Conservation (phyloP, 139 green algal species). For the Trebouxia sp. region DNA sequence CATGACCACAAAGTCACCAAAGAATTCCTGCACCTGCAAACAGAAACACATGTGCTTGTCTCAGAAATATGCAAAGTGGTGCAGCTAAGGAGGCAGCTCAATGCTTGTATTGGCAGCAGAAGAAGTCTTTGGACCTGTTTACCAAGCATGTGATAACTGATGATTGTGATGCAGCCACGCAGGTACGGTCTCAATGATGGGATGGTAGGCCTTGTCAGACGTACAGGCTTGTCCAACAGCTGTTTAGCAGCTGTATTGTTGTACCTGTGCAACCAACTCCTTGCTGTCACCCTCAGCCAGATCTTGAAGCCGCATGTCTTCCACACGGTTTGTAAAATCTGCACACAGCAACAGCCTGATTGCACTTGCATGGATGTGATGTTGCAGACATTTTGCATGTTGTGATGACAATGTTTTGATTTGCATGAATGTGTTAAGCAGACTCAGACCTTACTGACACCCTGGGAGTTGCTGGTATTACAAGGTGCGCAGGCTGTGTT, state of each 20-base stretch:
- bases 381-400: no score
- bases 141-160: no score
- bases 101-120: no score
- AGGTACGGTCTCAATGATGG: background rate
- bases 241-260: no score
- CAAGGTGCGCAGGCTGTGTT: no score
- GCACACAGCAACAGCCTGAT: background rate
- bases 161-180: background rate
- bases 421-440: no score
- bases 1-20: conserved; percentile 85
- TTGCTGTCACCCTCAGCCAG: conserved; percentile 87
- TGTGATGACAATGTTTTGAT: background rate
- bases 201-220: background rate
- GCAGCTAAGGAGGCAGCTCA: no score
- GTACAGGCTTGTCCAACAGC: no score
- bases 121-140: no score
- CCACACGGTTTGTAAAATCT: conserved; percentile 91
- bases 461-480: background rate
- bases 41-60: background rate
- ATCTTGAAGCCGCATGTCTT: conserved; percentile 89
- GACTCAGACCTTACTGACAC: no score
- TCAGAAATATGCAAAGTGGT: no score
- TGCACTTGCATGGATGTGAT: no score
- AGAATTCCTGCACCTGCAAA: conserved; percentile 79
- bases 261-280: conserved; percentile 65